Evolutionary conservation across 345 rosid genomes (phyloP), one percentile per base, ranked within the genome.

Genomic region (Erodium maritimum): DNA sequence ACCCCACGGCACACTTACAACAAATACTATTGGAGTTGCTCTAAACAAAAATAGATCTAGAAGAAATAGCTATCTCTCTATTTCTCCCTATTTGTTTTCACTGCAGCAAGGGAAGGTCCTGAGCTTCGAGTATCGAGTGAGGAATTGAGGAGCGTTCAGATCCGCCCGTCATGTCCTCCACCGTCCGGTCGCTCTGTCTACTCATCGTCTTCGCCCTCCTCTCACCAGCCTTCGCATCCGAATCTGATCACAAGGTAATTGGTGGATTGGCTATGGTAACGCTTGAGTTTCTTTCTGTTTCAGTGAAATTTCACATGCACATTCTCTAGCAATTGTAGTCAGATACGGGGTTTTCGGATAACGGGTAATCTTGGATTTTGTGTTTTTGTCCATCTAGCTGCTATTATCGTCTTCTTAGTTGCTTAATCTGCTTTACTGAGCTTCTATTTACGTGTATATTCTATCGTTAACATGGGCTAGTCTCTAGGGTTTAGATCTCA

Each of bases 201-300:
- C 56, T 65, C 72, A 21, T 61, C 70, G 56, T 60, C 53, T 48
- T 75, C 14, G 24, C 75, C 55, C 56, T 91, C 63, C 29, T 75
- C 57, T 59, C 77, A 23, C 73, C 65, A 21, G 75, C 75, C 19
- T 67, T 81, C 62, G 84, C 90, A 65, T 80, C 96, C 66, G 98
- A 91, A 73, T 80, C 88, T 50, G 95, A 91, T 82, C 98, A 91
- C 84, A 86, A 83, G 95, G 98, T 91, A 75, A 67, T 16, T 33
- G 16, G 34, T 23, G 37, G 18, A 22, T 18, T 10, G 42, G 25
- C 19, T 25, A 42, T 50, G 17, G 13, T n/a, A 13, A 64, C 17
- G 19, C 21, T 25, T 37, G 24, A 21, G 34, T 24, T 61, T 56
- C 1, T 11, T 1, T 0, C 0, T 0, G 5, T 8, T 24, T 33